Evolutionary conservation across 1,284 basidiomycete genomes (phyloP), one percentile per base, ranked within the genome.

Genomic region (Sporisorium scitamineum): DNA sequence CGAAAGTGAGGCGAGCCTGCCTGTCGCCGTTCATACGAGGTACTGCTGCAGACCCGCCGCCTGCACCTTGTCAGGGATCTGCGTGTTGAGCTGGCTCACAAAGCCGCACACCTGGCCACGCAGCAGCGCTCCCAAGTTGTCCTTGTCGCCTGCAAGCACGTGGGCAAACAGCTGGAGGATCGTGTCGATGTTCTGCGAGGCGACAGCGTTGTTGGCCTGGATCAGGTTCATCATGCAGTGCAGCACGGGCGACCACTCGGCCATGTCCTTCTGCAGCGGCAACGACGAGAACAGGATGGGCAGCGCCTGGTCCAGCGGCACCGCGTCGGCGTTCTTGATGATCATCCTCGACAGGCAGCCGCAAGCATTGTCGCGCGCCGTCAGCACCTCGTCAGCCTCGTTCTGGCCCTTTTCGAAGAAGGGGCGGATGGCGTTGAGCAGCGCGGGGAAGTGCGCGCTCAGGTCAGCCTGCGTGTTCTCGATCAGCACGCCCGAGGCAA

Each of bases 331-430:
- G 86, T 95, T 95, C 86, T 93, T 93, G 80, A 91, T 86, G 82
- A 99, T 92, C 87, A 99, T 90, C 31, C 97, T 91, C 5, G 91
- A 91, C 60, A 99, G 92, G 53, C 95, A 94, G 59, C 97, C 97
- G 31, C 92, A 90, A 13, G 97, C 97, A 85, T 99, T 99, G 87
- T 99, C 97, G 68, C 92, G 92, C 20, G 95, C 95, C 80, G 95
- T 95, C 75, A 93, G 87, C 51, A 89, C 89, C 11, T 93, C 86
- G 32, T 90, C 87, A 8, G 91, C 85, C 64, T 91, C 89, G 11
- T 90, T 87, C 52, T 70, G 63, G 16, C 54, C 26, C 54, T 92
- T 89, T 54, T 89, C 87, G 87, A 99, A 99, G 78, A 96, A 89
- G 8, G 93, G 93, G 52, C 90, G 92, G 54, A 99, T 90, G 5